These are phyloP conservation scores for Cyanidiococcus yangmingshanensis DNA, from an alignment of 23 red algal genomes.

Conservation along the genomic window DNA sequence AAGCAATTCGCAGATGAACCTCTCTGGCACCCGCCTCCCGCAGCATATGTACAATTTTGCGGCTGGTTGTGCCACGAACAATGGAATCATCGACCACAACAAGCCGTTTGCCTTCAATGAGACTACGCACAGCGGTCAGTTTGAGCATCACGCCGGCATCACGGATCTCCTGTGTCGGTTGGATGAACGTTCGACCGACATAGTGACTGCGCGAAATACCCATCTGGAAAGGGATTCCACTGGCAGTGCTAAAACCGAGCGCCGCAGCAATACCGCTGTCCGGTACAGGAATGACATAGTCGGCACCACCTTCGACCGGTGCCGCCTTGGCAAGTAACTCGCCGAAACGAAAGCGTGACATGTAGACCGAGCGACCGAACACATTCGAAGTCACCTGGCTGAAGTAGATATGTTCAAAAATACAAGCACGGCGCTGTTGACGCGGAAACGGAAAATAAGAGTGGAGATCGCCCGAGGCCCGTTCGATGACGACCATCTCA, in stretches of 20 bases:
- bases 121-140: conserved; percentile 60
- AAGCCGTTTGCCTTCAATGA: conserved; percentile 59
- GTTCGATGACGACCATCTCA: conserved; percentile 65
- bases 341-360: conserved; percentile 84
- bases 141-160: conserved; percentile 88
- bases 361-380: conserved; percentile 88
- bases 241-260: conserved; percentile 61
- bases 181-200: conserved; percentile 95
- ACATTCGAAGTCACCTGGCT: conserved; percentile 63
- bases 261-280: conserved; percentile 82
- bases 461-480: conserved; percentile 27
- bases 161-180: conserved; percentile 72
- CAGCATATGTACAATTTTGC: conserved; percentile 88
- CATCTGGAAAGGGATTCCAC: conserved; percentile 78
- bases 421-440: conserved; percentile 58
- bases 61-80: conserved; percentile 82
- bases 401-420: conserved; percentile 99
- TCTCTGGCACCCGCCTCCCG: conserved; percentile 74
- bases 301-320: conserved; percentile 29
- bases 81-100: conserved; percentile 94
- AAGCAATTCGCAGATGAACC: conserved; percentile 93
- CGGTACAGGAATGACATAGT: conserved; percentile 65
- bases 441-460: conserved; percentile 71
- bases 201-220: conserved; percentile 90
- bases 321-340: conserved; percentile 57